phyloP scores from a whole-genome alignment of 306 rosid species.

The Begonia peltatifolia region DNA sequence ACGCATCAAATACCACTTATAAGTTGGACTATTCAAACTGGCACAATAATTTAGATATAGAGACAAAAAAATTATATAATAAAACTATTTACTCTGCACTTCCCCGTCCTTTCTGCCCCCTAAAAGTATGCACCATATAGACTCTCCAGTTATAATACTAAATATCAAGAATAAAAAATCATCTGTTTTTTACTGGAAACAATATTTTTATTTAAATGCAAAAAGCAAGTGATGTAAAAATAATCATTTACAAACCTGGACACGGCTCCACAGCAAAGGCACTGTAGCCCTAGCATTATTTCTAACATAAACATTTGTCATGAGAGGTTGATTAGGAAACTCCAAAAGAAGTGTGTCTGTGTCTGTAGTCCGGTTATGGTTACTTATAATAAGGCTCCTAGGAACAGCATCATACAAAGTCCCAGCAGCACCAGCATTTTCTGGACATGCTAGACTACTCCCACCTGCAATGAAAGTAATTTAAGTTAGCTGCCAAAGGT shows the following conservation, averaged over 20 bases:
- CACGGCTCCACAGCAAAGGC: conserved; percentile 98
- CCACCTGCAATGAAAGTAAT: conserved; percentile 54
- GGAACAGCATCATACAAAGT: conserved; percentile 95
- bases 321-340: conserved; percentile 87
- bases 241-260: conserved; percentile 59
- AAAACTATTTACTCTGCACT: too few species aligned
- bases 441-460: conserved; percentile 62
- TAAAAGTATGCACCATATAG: too few species aligned
- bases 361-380: conserved; percentile 72
- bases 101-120: too few species aligned
- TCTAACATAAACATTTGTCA: conserved; percentile 85
- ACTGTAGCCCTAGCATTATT: conserved; percentile 92
- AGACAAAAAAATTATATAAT: too few species aligned
- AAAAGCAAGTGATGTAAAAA: neutral
- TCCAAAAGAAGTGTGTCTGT: conserved; percentile 94
- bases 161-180: too few species aligned
- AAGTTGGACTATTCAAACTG: too few species aligned
- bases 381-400: conserved; percentile 68
- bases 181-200: too few species aligned
- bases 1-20: too few species aligned
- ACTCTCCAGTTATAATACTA: too few species aligned
- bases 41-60: too few species aligned
- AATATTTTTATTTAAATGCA: neutral
- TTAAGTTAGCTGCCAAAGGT: too few species aligned
- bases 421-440: conserved; percentile 95